Conservation (phyloP, 345 rosid genomes). For the Populus alba region DNA sequence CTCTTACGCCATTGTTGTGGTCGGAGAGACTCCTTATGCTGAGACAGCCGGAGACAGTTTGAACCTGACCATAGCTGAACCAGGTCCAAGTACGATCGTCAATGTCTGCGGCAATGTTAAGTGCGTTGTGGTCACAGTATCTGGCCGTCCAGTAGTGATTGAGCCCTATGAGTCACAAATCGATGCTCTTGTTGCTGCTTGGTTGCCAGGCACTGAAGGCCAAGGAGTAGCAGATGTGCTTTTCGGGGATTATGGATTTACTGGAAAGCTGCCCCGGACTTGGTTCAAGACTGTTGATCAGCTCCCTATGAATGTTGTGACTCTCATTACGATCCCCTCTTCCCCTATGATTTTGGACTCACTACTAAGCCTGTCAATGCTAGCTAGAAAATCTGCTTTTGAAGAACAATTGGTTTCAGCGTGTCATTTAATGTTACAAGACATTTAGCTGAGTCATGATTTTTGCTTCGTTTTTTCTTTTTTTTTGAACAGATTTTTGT, state of each 20-base stretch:
- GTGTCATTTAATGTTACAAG: not conserved
- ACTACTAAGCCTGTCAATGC: not conserved
- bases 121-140: constrained; percentile 23
- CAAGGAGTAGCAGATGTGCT: constrained; percentile 27
- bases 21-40: constrained; percentile 23
- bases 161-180: constrained; percentile 6
- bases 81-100: constrained; percentile 5
- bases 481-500: not conserved
- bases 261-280: constrained; percentile 20
- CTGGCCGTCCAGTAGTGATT: constrained; percentile 22
- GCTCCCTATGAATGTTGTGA: constrained; percentile 28
- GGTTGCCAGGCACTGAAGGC: constrained; percentile 26
- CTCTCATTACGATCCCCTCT: constrained; percentile 42
- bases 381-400: not conserved
- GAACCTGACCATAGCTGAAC: constrained; percentile 13
- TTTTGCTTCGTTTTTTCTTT: not conserved
- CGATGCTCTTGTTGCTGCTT: constrained; percentile 21
- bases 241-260: constrained; percentile 25
- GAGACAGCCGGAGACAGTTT: constrained; percentile 14
- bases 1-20: constrained; percentile 27
- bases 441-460: not conserved
- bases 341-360: constrained; percentile 7
- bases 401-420: not conserved
- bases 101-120: constrained; percentile 12
- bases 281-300: constrained; percentile 16